A percentile compares a stretch with the other conserved stretches of the same genome.
These are phyloP conservation scores for Punctularia strigosozonata DNA, from an alignment of 768 basidiomycete genomes.

Conservation along the genomic window DNA sequence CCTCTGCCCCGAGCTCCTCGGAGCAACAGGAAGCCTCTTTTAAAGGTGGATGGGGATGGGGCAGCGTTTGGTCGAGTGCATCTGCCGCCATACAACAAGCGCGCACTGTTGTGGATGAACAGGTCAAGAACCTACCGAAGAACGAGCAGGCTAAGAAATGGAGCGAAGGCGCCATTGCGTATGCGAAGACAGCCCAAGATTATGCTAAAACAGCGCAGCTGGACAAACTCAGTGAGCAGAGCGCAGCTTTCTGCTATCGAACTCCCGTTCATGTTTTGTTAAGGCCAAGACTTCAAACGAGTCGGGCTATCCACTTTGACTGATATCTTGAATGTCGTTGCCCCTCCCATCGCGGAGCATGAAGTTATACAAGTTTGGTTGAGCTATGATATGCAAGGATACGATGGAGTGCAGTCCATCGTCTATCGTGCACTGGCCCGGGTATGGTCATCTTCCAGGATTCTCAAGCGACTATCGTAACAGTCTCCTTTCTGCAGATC, in stretches of 20 bases:
- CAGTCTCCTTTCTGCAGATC: slow-evolving; percentile 30
- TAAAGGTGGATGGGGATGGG: slow-evolving; percentile 66
- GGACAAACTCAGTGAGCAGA: slow-evolving; percentile 69
- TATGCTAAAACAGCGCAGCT: slow-evolving; percentile 80
- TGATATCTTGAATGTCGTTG: slow-evolving; percentile 91
- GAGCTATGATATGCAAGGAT: slow-evolving; percentile 93
- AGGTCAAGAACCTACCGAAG: slow-evolving; percentile 77
- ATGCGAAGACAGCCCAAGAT: slow-evolving; percentile 66
- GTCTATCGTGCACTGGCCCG: slow-evolving; percentile 79
- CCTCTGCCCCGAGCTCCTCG: slow-evolving; percentile 5
- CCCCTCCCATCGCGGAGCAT: slow-evolving; percentile 96
- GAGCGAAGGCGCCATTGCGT: slow-evolving; percentile 76
- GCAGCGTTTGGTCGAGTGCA: slow-evolving; percentile 81
- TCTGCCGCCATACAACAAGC: slow-evolving; percentile 83
- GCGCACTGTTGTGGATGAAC: slow-evolving; percentile 80
- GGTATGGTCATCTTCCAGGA: slow-evolving; percentile 33
- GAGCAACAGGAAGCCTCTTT: slow-evolving; percentile 9
- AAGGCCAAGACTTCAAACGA: slow-evolving; percentile 84
- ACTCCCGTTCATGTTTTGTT: slow-evolving; percentile 2
- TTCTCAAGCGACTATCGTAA: slow-evolving; percentile 1
- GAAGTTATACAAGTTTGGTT: slow-evolving; percentile 96
- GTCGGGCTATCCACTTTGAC: slow-evolving; percentile 82
- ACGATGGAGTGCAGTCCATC: slow-evolving; percentile 90
- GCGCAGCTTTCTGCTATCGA: slow-evolving; percentile 1
- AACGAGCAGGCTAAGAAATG: slow-evolving; percentile 84